Evolutionary conservation across 257 asterid species (phyloP), one percentile per base, ranked within the genome.

Genomic region (Voacanga thouarsii): DNA sequence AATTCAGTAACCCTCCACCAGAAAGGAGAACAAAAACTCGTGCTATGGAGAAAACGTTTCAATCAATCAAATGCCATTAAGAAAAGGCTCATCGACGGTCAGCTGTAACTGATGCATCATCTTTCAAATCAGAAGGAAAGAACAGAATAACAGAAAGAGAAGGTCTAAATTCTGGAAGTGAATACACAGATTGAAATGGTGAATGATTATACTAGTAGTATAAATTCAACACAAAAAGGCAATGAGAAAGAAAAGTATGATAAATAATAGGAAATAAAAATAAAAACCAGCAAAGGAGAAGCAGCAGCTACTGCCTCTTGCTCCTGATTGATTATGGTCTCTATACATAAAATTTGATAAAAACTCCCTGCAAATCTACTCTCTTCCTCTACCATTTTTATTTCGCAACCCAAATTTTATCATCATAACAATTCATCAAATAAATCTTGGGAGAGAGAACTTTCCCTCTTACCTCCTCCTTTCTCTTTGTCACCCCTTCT

Each of bases 391-490:
- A 80, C 87, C 81, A 83, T 63, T 82, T 85, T 87, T 80, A 80
- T 87, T 87, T 37, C 87, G 86, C 96, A 89, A 86, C 86, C 82
- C 82, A 72, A 82, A 79, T 80, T 83, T 59, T 28, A 43, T 73
- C 75, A 76, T 78, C 74, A 82, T 82, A 80, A 82, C 76, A 80
- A 88, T 86, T 83, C 82, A 77, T 80, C 70, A 43, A 78, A 85
- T 64, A 77, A 76, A 79, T 77, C 79, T 75, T 41, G 72, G 80
- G 77, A 82, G 76, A 79, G 79, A 79, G 78, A 81, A 83, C 39
- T 56, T 70, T 76, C 82, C 85, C 84, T 80, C 59, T 39, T 69
- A 74, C 81, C 80, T 66, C 87, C 81, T 79, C 83, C 67, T 71
- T 71, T 39, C 71, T 79, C 85, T 72, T 71, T 55, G 45, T 72